A percentile compares a stretch with the other conserved stretches of the same genome.
These are phyloP conservation scores for Colletotrichum camelliae DNA, from an alignment of 2,329 filamentous ascomycete genomes.

Conservation along the genomic window DNA sequence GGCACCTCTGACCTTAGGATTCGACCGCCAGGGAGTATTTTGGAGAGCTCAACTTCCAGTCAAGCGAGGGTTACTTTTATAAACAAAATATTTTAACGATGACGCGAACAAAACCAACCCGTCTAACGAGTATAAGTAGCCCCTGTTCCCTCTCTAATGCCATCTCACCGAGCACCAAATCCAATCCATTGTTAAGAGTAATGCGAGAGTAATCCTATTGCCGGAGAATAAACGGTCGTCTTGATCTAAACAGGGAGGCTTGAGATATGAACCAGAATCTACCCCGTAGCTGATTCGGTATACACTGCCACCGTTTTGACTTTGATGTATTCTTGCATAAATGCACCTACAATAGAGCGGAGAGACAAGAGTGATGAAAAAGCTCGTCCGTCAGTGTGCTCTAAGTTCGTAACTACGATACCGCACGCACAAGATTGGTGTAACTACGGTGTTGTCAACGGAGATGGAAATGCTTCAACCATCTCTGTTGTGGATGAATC, in stretches of 20 bases:
- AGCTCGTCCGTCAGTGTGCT: not conserved
- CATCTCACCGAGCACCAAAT: not conserved
- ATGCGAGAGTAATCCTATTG: not conserved
- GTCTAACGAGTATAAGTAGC: accelerated
- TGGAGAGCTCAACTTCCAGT: not conserved
- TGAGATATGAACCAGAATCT: no score
- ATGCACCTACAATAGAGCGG: accelerated
- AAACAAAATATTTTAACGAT: not conserved
- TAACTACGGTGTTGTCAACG: not conserved
- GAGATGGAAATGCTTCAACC: no score
- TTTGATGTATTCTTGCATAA: not conserved
- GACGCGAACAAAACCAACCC: not conserved
- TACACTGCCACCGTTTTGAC: not conserved
- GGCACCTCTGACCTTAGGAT: not conserved
- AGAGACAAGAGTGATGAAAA: not conserved
- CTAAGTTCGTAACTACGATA: not conserved
- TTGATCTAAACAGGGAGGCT: not conserved
- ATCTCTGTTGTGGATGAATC: no score
- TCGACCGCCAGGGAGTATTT: not conserved
- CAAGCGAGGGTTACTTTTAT: not conserved
- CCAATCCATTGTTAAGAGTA: no score
- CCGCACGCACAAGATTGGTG: not conserved
- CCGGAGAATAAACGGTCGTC: not conserved
- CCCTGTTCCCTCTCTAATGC: not conserved
- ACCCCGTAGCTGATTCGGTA: accelerated